Evolutionary conservation across 352 stramenopile species (phyloP).

Genomic region (Pythium biforme): DNA sequence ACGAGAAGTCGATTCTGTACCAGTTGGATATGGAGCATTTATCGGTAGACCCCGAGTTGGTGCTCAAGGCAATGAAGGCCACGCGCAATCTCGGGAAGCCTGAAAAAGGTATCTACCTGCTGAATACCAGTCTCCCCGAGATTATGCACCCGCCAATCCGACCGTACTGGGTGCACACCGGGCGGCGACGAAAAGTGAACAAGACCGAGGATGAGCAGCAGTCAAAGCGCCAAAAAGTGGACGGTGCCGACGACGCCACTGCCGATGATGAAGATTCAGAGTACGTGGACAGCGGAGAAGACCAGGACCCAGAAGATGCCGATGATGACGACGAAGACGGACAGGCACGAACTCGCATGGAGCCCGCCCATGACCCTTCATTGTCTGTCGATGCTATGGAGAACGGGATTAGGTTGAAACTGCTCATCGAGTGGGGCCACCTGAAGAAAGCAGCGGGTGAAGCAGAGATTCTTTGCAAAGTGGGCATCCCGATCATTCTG

Average conservation of each 20-base stretch:
- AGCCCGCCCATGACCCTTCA: slow-evolving; percentile 63
- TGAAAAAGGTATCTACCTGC: slow-evolving; percentile 52
- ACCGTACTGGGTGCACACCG: slow-evolving; percentile 76
- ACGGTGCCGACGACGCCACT: slow-evolving; percentile 11
- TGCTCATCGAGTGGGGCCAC: slow-evolving; percentile 78
- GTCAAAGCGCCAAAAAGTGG: slow-evolving; percentile 20
- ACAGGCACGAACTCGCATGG: slow-evolving; percentile 50
- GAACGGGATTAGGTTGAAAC: slow-evolving; percentile 74
- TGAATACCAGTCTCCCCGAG: slow-evolving; percentile 58
- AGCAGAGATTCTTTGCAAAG: slow-evolving; percentile 75
- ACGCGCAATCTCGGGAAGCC: slow-evolving; percentile 51
- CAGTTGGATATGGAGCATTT: slow-evolving; percentile 50
- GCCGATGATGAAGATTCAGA: slow-evolving; percentile 34
- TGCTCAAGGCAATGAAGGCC: slow-evolving; percentile 67
- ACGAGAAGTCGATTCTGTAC: slow-evolving; percentile 65
- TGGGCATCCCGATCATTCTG: slow-evolving; percentile 81
- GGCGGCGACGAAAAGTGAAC: slow-evolving; percentile 24
- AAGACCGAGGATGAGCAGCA: slow-evolving; percentile 19
- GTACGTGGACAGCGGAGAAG: slow-evolving; percentile 32
- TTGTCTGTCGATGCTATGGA: slow-evolving; percentile 85
- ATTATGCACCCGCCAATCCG: slow-evolving; percentile 73
- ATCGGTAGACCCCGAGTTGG: slow-evolving; percentile 55
- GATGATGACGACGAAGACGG: slow-evolving; percentile 57
- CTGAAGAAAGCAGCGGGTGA: slow-evolving; percentile 69
- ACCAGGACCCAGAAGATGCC: slow-evolving; percentile 25